Percentiles rank a stretch among this genome's conserved stretches.
phyloP scores from a whole-genome alignment of 495 filamentous ascomycete genomes.

The Hyaloscypha variabilis region DNA sequence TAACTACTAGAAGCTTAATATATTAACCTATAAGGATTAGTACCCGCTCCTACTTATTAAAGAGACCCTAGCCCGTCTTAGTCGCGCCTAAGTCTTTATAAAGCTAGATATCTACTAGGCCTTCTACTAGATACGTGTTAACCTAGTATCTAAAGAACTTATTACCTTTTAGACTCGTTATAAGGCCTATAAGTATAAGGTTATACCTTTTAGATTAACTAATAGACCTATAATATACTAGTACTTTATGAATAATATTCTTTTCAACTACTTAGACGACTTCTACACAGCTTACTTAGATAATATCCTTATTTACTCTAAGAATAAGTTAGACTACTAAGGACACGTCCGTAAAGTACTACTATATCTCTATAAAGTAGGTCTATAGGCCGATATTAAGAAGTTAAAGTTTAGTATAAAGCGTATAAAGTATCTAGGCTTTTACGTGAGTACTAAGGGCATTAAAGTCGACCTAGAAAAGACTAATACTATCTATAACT shows the following conservation, averaged over 20 bases:
- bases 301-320: too few species aligned
- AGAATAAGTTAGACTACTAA: neutral
- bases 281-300: too few species aligned
- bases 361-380: neutral
- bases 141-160: conserved; percentile 34
- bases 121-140: conserved; percentile 42
- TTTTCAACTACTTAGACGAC: too few species aligned
- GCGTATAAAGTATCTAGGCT: conserved; percentile 31
- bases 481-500: too few species aligned
- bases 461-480: conserved; percentile 27
- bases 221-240: too few species aligned
- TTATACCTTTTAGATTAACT: too few species aligned
- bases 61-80: conserved; percentile 39
- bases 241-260: too few species aligned
- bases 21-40: too few species aligned
- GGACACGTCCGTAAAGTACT: conserved; percentile 16
- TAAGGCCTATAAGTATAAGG: too few species aligned
- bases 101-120: conserved; percentile 47
- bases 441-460: conserved; percentile 29
- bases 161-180: too few species aligned
- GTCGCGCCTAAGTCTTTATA: conserved; percentile 39
- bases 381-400: too few species aligned
- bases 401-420: conserved; percentile 32
- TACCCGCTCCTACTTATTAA: conserved; percentile 49
- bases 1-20: conserved; percentile 48